Base-by-base conservation (phyloP, 495 filamentous ascomycete species). In the Tuber calosporum region DNA sequence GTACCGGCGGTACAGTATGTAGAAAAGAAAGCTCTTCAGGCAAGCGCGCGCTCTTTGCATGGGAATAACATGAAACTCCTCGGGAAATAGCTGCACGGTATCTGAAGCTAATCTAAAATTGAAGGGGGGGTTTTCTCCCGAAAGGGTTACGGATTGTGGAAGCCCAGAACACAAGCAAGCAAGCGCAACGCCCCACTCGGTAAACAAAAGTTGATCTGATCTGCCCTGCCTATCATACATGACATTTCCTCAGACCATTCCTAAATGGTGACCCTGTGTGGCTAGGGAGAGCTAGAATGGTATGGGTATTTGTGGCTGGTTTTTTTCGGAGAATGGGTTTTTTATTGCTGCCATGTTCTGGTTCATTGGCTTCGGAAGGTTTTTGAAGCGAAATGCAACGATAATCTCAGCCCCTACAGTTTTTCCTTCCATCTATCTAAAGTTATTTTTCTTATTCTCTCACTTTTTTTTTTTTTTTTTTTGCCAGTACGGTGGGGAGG, bases 11-110 rank as follows among this genome's bases (percentile, higher is more conserved):
- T n/a, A n/a, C n/a, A n/a, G n/a, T n/a, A n/a, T n/a, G 26, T 15
- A 34, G 53, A 34, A 13, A 34, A 17, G 53, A 62, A 30, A 4
- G 53, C 26, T 62, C 53, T 11, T 62, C 43, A 41, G 43, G 68
- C 75, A 77, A 77, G 75, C 75, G 75, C 75, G 75, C 75, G 75
- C 75, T 76, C 74, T 68, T 71, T 73, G 39, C 62, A 74, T 71
- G 73, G 66, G 38, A 38, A 69, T 53, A 62, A 76, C 39, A 68
- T 77, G 75, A 77, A 77, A 77, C 75, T 58, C 26, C 36, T 74
- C 69, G 41, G 62, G 69, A 71, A 75, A 76, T 76, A 76, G 68
- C 45, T 77, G 75, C 75, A n/a, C n/a, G n/a, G n/a, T n/a, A n/a
- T n/a, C n/a, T n/a, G n/a, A n/a, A 77, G 26, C n/a, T 34, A 62